A percentile compares a stretch with the other conserved stretches of the same genome.
Conservation (phyloP, 805 yeast genomes). For the Lachancea sp. region DNA sequence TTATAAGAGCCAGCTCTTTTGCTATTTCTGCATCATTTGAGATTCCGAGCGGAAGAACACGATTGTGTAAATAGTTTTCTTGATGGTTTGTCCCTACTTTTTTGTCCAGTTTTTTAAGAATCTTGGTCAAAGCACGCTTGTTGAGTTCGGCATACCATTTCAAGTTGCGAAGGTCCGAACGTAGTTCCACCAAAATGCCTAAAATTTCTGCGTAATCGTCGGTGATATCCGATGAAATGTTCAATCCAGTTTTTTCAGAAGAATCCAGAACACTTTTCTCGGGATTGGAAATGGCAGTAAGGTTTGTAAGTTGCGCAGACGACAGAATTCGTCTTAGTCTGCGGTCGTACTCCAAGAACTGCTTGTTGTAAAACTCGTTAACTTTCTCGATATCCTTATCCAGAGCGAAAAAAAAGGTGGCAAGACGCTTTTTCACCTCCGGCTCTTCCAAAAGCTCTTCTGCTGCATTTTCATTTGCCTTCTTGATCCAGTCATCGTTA, state of each 20-base stretch:
- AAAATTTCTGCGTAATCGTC: conserved; percentile 57
- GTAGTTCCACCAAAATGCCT: conserved; percentile 65
- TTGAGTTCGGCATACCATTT: conserved; percentile 94
- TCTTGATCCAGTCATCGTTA: conserved; percentile 11
- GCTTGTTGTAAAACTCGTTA: conserved; percentile 68
- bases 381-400: conserved; percentile 80
- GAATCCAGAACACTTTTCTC: neutral
- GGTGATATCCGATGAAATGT: conserved; percentile 12
- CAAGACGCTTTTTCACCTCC: conserved; percentile 43
- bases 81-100: conserved; percentile 60
- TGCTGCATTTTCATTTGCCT: conserved; percentile 9
- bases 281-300: conserved; percentile 5
- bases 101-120: conserved; percentile 85
- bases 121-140: conserved; percentile 82
- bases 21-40: conserved; percentile 63
- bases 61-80: conserved; percentile 51
- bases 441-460: conserved; percentile 31
- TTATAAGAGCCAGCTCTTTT: conserved; percentile 46
- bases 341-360: conserved; percentile 66
- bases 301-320: conserved; percentile 25
- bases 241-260: too few species aligned
- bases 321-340: conserved; percentile 48
- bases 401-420: conserved; percentile 67
- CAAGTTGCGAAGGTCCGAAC: conserved; percentile 70
- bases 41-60: conserved; percentile 69